These are phyloP conservation scores for Thraustochytrium sp. DNA, from an alignment of 352 stramenopile species.

Conservation along the genomic window DNA sequence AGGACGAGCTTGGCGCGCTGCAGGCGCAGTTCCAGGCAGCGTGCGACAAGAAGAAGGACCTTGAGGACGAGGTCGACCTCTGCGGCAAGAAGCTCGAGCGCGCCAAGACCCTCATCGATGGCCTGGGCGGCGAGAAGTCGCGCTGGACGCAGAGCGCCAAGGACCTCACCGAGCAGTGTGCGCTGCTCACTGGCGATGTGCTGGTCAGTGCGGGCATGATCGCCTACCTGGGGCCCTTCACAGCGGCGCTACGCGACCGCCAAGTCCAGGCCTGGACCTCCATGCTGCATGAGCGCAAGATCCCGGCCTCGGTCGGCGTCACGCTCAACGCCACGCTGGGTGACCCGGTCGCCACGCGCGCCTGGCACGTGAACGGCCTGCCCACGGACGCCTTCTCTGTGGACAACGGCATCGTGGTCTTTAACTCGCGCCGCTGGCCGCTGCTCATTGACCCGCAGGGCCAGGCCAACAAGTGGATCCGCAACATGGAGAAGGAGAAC, in stretches of 20 bases:
- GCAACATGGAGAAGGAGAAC: slow-evolving; percentile 82
- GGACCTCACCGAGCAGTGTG: slow-evolving; percentile 63
- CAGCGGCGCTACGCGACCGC: slow-evolving; percentile 73
- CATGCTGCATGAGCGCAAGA: slow-evolving; percentile 51
- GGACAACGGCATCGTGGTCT: slow-evolving; percentile 89
- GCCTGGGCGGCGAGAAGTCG: slow-evolving; percentile 84
- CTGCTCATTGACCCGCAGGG: slow-evolving; percentile 92
- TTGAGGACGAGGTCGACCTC: slow-evolving; percentile 74
- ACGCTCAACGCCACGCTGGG: slow-evolving; percentile 74
- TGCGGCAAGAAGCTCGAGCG: slow-evolving; percentile 82
- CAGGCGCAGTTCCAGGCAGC: slow-evolving; percentile 77
- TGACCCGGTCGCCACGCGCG: slow-evolving; percentile 80
- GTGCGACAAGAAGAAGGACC: slow-evolving; percentile 78
- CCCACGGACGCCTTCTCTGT: slow-evolving; percentile 90
- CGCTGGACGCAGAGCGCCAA: slow-evolving; percentile 83
- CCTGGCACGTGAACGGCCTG: slow-evolving; percentile 87
- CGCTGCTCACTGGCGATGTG: slow-evolving; percentile 86
- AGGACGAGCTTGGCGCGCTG: slow-evolving; percentile 80
- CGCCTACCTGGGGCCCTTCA: slow-evolving; percentile 86
- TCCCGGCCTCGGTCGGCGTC: slow-evolving; percentile 67
- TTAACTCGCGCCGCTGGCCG: slow-evolving; percentile 81
- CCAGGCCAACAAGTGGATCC: slow-evolving; percentile 90
- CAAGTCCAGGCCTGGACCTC: slow-evolving; percentile 69
- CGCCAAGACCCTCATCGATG: slow-evolving; percentile 86
- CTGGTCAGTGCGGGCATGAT: slow-evolving; percentile 83